phyloP scores from a whole-genome alignment of 768 basidiomycete species.

The Termitomyces sp. region DNA sequence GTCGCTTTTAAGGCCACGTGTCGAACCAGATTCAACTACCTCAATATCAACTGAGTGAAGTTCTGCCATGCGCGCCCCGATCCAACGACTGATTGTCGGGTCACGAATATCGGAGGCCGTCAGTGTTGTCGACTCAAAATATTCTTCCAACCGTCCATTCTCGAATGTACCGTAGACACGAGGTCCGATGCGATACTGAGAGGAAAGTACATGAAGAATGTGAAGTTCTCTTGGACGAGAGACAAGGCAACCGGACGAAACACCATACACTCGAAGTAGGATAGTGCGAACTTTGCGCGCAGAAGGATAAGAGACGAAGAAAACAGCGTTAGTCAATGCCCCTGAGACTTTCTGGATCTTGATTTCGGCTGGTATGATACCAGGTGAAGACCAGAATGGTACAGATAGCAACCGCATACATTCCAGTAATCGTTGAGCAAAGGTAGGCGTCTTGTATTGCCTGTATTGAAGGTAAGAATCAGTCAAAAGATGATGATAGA shows the following conservation, averaged over 20 bases:
- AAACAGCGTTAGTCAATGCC: constrained; percentile 92
- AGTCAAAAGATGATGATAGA: constrained; percentile 16
- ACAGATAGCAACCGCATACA: constrained; percentile 50
- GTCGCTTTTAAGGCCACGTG: constrained; percentile 31
- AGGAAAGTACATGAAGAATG: constrained; percentile 85
- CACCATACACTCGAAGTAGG: constrained; percentile 88
- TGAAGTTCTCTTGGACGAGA: constrained; percentile 83
- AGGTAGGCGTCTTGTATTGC: constrained; percentile 55
- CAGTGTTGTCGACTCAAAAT: constrained; percentile 84
- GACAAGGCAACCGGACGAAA: constrained; percentile 81
- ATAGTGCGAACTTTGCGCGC: constrained; percentile 51
- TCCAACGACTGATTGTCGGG: constrained; percentile 71
- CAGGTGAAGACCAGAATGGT: constrained; percentile 49
- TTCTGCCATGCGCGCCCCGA: constrained; percentile 94
- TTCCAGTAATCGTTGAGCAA: constrained; percentile 49
- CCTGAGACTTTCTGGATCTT: constrained; percentile 81
- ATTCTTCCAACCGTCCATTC: constrained; percentile 95
- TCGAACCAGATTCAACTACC: constrained; percentile 45
- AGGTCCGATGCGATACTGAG: constrained; percentile 84
- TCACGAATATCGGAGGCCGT: constrained; percentile 75
- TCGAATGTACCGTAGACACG: constrained; percentile 91
- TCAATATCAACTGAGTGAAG: constrained; percentile 88
- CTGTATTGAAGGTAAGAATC: constrained; percentile 30
- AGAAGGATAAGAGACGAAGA: constrained; percentile 80
- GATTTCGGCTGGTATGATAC: constrained; percentile 42